Base-by-base conservation (phyloP, 805 yeast species). In the Lachancea dasiensis region DNA sequence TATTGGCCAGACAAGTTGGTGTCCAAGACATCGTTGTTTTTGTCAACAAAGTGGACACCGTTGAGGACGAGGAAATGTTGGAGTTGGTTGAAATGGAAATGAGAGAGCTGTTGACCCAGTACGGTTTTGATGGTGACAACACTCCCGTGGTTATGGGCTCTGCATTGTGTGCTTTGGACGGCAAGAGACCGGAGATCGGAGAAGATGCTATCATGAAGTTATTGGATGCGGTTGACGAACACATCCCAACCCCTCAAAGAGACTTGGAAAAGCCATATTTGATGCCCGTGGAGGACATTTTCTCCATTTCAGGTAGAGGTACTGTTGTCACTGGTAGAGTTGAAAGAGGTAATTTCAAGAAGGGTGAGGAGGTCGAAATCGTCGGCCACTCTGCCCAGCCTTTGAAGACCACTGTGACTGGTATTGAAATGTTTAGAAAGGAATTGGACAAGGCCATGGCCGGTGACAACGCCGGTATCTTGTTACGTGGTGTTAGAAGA, bases 81-180 rank as follows among this genome's bases (percentile, higher is more conserved):
- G 98, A 92, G 75, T 80, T 92, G 57, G 98, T 92, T 51, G 98
- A 92, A 74, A 92, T 92, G 98, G 98, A 92, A 75, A 92, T 92
- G 98, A 84, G 98, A 72, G 98, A 92, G 64, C 75, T 92, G 50
- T 75, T 92, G 61, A 60, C 79, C 51, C 74, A 84, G 51, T 92
- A 89, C 67, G 97, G 97, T 44, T 92, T 90, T 52, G 97, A 92
- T 61, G 98, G 97, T 70, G 98, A 92, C 61, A 81, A 90, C 70
- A 81, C 95, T 50, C 98, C 98, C 44, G 97, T 92, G 45, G 70
- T 92, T 50, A 89, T 90, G 96, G 98, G 98, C 56, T 89, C 97
- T 56, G 98, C 97, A 51, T 73, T 92, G 57, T 85, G 95, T 68
- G 97, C 98, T 53, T 75, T 92, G 56, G 95, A 92, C 70, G 83